These are phyloP conservation scores for Fusarium staphyleae DNA, from an alignment of 2,329 filamentous ascomycete species.

Conservation along the genomic window DNA sequence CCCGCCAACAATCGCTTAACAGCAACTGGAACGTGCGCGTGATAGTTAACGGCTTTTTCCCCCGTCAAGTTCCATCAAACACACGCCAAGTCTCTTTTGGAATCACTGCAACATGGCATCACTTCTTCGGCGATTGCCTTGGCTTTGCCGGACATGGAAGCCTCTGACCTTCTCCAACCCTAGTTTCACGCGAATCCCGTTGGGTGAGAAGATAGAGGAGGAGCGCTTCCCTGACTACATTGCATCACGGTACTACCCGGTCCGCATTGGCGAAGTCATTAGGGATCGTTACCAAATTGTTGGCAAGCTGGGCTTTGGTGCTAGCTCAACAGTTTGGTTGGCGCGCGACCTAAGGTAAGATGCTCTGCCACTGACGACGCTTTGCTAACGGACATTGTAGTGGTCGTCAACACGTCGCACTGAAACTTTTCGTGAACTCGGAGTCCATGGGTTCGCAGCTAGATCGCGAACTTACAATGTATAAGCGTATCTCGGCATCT, in stretches of 20 bases:
- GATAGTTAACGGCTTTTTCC: no score
- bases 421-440: constrained; percentile 45
- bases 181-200: constrained; percentile 10
- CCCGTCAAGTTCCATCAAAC: constrained; percentile 53
- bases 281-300: constrained; percentile 47
- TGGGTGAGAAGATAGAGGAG: constrained; percentile 28
- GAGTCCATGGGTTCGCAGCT: constrained; percentile 36
- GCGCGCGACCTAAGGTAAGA: constrained; percentile 44
- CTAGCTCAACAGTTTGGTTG: constrained; percentile 52
- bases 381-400: constrained; percentile 22
- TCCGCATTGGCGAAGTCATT: constrained; percentile 37
- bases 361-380: not conserved
- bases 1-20: no score
- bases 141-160: constrained; percentile 20
- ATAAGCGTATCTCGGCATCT: constrained; percentile 47
- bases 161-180: constrained; percentile 29
- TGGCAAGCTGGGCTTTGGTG: constrained; percentile 52
- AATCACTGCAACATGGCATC: constrained; percentile 42
- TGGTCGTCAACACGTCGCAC: constrained; percentile 42
- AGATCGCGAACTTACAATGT: constrained; percentile 52
- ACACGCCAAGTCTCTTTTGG: constrained; percentile 59
- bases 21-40: no score
- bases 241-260: constrained; percentile 35
- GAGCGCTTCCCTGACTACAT: constrained; percentile 32
- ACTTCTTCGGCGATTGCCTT: constrained; percentile 13